These are phyloP conservation scores for Nannochloris sp. DNA, from an alignment of 139 green algal genomes.

Conservation along the genomic window DNA sequence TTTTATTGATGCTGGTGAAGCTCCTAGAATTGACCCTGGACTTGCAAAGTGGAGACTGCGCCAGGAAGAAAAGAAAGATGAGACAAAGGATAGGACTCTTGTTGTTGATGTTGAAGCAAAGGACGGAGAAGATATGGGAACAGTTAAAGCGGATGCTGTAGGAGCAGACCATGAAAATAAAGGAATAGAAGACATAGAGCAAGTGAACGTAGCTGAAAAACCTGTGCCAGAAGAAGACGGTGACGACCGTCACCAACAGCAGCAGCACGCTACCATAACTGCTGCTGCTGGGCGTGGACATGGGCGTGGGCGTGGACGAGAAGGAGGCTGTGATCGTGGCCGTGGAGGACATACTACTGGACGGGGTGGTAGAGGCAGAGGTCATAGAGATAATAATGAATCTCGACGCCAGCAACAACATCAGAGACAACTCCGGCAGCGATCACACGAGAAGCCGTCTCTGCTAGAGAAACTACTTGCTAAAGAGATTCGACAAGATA, in stretches of 20 bases:
- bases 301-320: background rate
- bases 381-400: no score
- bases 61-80: background rate
- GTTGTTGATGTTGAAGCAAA: background rate
- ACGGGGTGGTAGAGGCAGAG: background rate
- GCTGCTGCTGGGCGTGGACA: background rate
- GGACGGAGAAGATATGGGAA: background rate
- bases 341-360: background rate
- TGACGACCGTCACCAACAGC: background rate
- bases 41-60: background rate
- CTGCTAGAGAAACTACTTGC: constrained; percentile 57
- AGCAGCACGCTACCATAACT: background rate
- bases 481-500: constrained; percentile 40
- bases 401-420: constrained; percentile 4
- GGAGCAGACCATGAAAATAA: background rate
- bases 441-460: background rate
- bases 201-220: background rate
- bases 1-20: constrained; percentile 9
- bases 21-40: background rate
- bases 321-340: background rate
- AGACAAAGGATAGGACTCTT: background rate
- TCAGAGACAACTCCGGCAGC: constrained; percentile 3
- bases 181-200: background rate
- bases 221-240: background rate
- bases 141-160: background rate